Evolutionary conservation across 1,139 yeast genomes (phyloP), one percentile per base, ranked within the genome.

Genomic region (Protomyces macrosporus): DNA sequence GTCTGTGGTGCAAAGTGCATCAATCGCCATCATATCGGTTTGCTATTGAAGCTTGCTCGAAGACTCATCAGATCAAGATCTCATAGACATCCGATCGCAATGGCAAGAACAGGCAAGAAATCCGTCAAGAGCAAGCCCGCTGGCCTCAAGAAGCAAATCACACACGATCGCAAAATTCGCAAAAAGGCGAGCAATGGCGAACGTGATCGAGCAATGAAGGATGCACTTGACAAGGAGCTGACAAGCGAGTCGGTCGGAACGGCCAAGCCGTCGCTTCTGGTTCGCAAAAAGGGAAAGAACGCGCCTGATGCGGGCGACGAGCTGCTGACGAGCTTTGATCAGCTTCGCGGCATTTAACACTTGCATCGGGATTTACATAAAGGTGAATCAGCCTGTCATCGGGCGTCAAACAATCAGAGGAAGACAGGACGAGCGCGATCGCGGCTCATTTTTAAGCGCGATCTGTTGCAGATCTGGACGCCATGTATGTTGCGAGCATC

Each of bases 71-170:
- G n/a, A n/a, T 10, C 40, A n/a, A 10, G n/a, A 10, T 37, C 40
- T 37, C n/a, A n/a, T 37, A 37, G 40, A 10, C 3, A 37, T 37
- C 3, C 40, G n/a, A 16, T 42, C 16, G 50, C 39, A 9, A 58
- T 58, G 62, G 62, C 62, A 5, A 50, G 62, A 6, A 58, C 62
- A 4, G 62, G 62, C 30, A 58, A 58, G 32, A 58, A 52, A 42
- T 58, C 62, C 7, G 45, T 48, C 55, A 58, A 58, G 53, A 33
- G 56, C 14, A 58, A 58, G 53, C 62, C 56, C 12, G 40, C 45
- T 16, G 52, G 35, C 1, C 42, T 58, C 52, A 58, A 58, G 56
- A 58, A 58, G 53, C 62, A 58, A n/a, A 58, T 58, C 10, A 58
- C 62, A 6, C 42, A 45, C 16, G 53, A 58, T 36, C 45, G 62